Percentiles rank a stretch among this genome's conserved stretches.
phyloP scores from a whole-genome alignment of 164 flowering plant genomes.

The Umbilicus rupestris region DNA sequence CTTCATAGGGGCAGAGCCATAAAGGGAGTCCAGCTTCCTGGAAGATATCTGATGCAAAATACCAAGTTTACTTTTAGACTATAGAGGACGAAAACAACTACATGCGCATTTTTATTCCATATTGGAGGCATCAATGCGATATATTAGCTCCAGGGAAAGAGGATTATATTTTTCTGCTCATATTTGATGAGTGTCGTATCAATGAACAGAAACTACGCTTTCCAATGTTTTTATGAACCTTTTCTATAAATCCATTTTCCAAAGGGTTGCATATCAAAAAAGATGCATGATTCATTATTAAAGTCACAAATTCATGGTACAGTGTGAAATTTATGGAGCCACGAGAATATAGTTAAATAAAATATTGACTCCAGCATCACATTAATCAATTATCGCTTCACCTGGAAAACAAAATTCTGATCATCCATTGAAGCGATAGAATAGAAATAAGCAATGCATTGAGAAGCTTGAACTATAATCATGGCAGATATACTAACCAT shows the following conservation, averaged over 20 bases:
- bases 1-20: slow-evolving; percentile 99
- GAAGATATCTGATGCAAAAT: slow-evolving; percentile 67
- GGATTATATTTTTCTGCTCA: not conserved
- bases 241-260: no score
- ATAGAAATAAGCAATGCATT: not conserved
- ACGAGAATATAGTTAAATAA: not conserved
- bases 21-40: slow-evolving; percentile 99
- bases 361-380: not conserved
- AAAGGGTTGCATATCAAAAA: not conserved
- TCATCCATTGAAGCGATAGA: not conserved
- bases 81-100: not conserved
- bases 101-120: not conserved
- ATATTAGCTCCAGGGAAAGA: not conserved
- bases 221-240: no score
- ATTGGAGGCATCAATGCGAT: not conserved
- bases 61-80: not conserved
- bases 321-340: not conserved
- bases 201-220: no score
- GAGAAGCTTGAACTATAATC: not conserved
- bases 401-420: not conserved
- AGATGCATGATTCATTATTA: not conserved
- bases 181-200: no score
- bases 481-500: slow-evolving; percentile 38
- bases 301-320: not conserved
- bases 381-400: not conserved